A percentile compares a stretch with the other conserved stretches of the same genome.
Conservation (phyloP, 139 green algal genomes). For the Desmodesmus armatus region DNA sequence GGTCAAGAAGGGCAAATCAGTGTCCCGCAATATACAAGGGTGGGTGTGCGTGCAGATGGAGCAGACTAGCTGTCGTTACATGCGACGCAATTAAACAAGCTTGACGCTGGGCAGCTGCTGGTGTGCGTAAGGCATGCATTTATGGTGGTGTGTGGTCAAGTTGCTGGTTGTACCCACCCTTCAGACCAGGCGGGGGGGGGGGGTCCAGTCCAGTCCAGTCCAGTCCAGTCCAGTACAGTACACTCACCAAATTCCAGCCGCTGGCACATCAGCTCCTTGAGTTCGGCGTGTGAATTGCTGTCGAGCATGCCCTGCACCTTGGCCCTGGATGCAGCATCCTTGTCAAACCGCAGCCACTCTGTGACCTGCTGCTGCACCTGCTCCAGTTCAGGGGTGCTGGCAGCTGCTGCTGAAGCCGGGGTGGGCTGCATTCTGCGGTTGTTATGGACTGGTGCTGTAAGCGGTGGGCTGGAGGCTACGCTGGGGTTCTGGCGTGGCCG, state of each 20-base stretch:
- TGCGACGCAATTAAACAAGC: background rate
- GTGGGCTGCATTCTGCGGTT: background rate
- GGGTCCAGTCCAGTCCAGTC: background rate
- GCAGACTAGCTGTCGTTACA: background rate
- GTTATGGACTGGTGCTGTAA: too few species aligned
- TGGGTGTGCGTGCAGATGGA: background rate
- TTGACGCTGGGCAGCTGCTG: background rate
- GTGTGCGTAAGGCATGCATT: background rate
- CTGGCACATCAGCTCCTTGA: conserved; percentile 54
- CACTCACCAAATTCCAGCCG: conserved; percentile 72
- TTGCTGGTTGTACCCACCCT: background rate
- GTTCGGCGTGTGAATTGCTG: conserved; percentile 2
- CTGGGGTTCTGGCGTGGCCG: too few species aligned
- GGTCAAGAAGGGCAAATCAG: background rate
- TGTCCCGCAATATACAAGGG: background rate
- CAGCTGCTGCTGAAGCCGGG: conserved; percentile 8
- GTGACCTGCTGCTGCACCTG: conserved; percentile 5
- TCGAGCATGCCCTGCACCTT: conserved; percentile 48
- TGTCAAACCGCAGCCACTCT: conserved; percentile 54
- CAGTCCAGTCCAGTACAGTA: too few species aligned
- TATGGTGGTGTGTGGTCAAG: background rate
- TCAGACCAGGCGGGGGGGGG: background rate
- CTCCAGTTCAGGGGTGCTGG: too few species aligned
- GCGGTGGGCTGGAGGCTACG: too few species aligned
- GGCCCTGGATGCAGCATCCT: background rate